Evolutionary conservation across 2,329 filamentous ascomycete genomes (phyloP).

Genomic region (Monosporascus sp.): DNA sequence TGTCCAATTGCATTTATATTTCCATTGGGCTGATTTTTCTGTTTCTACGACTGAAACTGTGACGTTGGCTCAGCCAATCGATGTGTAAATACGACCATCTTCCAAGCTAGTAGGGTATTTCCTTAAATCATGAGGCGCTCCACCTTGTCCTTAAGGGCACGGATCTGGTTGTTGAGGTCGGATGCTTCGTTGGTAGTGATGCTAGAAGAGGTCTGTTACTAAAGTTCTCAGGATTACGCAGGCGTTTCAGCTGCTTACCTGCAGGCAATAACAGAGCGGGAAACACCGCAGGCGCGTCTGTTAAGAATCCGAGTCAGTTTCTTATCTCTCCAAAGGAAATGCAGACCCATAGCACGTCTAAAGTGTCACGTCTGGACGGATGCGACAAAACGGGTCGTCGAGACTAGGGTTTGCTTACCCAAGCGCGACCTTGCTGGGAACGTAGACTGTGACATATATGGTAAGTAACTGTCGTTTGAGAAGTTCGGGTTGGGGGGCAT

Average conservation of each 20-base stretch:
- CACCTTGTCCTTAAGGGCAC: conserved; percentile 87
- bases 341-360: conserved; percentile 53
- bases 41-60: not conserved
- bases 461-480: conserved; percentile 11
- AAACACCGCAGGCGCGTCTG: conserved; percentile 81
- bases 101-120: conserved; percentile 5
- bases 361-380: conserved; percentile 35
- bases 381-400: conserved; percentile 31
- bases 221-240: not conserved
- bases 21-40: not conserved
- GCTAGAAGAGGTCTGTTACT: conserved; percentile 6
- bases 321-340: not conserved
- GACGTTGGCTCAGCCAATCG: not conserved
- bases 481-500: not conserved
- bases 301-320: not conserved
- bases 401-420: conserved; percentile 26
- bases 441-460: conserved; percentile 46
- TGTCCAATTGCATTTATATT: conserved; percentile 6
- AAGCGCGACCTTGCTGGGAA: conserved; percentile 66
- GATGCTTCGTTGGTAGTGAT: conserved; percentile 91
- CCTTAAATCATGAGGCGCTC: conserved; percentile 88
- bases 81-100: not conserved
- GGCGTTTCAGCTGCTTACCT: conserved; percentile 27
- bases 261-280: conserved; percentile 77
- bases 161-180: conserved; percentile 83